Evolutionary conservation across 345 rosid genomes (phyloP).

Genomic region (Corchorus olitorius): DNA sequence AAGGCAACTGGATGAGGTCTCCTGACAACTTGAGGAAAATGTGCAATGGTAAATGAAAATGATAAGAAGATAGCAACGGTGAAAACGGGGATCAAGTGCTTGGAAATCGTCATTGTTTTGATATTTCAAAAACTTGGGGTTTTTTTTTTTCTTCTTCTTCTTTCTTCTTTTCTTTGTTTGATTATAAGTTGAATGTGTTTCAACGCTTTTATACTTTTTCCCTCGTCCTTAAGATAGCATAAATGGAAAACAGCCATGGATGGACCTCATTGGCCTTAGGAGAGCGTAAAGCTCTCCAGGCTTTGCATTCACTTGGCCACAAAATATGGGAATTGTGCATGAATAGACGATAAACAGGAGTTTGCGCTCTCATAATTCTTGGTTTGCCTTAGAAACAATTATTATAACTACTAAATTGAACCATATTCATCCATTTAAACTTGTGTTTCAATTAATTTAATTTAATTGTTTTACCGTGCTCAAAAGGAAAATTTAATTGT

Average conservation of each 20-base stretch:
- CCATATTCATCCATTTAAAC: too few relatives aligned
- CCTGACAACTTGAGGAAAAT: neutral
- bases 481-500: too few relatives aligned
- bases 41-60: conserved; percentile 6
- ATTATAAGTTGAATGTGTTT: too few relatives aligned
- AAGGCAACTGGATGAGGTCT: too few relatives aligned
- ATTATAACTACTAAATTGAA: too few relatives aligned
- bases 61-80: neutral
- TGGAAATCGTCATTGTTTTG: neutral
- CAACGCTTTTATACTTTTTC: neutral
- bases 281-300: neutral
- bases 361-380: neutral
- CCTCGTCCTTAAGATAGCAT: neutral
- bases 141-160: too few relatives aligned
- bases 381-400: neutral
- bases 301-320: neutral
- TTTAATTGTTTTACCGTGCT: too few relatives aligned
- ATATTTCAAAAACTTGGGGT: neutral
- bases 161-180: too few relatives aligned
- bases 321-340: too few relatives aligned
- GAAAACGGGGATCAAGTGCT: neutral
- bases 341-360: neutral
- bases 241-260: neutral
- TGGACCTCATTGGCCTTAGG: conserved; percentile 2
- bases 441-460: too few relatives aligned